These are phyloP conservation scores for Penicillium frequentans DNA, from an alignment of 2,329 filamentous ascomycete species.

Conservation along the genomic window DNA sequence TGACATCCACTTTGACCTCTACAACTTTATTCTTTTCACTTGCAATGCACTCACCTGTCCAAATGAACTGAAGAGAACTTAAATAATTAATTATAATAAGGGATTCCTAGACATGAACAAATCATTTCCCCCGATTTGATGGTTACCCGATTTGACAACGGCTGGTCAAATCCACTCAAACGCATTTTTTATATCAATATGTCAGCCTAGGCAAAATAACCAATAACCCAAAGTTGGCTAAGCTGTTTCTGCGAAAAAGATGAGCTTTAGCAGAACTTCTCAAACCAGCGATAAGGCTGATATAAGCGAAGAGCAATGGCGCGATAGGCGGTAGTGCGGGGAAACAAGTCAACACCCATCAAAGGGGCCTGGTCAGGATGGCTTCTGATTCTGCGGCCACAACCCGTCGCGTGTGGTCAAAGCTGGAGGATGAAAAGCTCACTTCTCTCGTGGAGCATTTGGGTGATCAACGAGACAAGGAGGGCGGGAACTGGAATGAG, in stretches of 20 bases:
- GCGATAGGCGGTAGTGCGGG: background rate
- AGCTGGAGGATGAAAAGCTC: background rate
- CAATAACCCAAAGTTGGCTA: no score
- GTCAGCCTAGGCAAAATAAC: no score
- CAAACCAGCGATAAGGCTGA: background rate
- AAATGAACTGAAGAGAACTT: no score
- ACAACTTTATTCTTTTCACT: no score
- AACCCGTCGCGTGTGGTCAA: background rate
- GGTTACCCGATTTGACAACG: no score
- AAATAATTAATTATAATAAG: no score
- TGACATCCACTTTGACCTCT: background rate
- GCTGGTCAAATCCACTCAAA: no score
- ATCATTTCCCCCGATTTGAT: no score
- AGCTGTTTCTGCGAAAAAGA: no score
- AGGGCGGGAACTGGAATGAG: background rate
- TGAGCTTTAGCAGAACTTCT: background rate
- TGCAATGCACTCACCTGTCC: no score
- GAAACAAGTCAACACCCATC: background rate
- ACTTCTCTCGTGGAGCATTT: background rate
- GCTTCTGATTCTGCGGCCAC: conserved; percentile 1
- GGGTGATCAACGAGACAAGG: background rate
- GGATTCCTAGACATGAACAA: no score
- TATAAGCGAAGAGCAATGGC: background rate
- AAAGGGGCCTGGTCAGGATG: background rate
- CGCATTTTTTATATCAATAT: no score